Percentiles rank a stretch among this genome's conserved stretches.
These are phyloP conservation scores for Penicillium dipodomyicola DNA, from an alignment of 495 filamentous ascomycete genomes.

Conservation along the genomic window DNA sequence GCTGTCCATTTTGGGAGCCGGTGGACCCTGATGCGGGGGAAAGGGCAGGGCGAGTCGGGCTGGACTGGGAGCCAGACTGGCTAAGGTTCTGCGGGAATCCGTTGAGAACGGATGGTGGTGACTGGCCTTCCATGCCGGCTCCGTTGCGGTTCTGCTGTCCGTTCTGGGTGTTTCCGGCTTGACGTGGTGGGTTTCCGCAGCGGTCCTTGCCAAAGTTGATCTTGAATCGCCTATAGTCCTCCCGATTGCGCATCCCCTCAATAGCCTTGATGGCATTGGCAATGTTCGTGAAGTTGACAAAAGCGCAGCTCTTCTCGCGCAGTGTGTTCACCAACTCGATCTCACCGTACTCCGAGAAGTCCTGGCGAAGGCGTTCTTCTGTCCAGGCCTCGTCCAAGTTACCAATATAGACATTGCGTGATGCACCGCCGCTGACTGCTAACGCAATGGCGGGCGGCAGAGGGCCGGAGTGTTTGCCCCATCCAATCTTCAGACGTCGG, in stretches of 20 bases:
- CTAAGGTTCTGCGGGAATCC: slow-evolving; percentile 51
- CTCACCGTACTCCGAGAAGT: slow-evolving; percentile 97
- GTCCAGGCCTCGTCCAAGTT: slow-evolving; percentile 97
- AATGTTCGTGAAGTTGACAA: slow-evolving; percentile 99
- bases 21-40: slow-evolving; percentile 58
- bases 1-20: slow-evolving; percentile 51
- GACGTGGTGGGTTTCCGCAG: slow-evolving; percentile 92
- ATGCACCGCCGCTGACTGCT: slow-evolving; percentile 91
- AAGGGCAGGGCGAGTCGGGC: slow-evolving; percentile 59
- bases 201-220: slow-evolving; percentile 99
- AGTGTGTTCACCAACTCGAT: slow-evolving; percentile 96
- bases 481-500: slow-evolving; percentile 94
- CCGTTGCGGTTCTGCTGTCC: slow-evolving; percentile 56
- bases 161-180: slow-evolving; percentile 54
- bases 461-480: slow-evolving; percentile 98
- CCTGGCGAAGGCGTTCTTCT: slow-evolving; percentile 90
- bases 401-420: slow-evolving; percentile 95
- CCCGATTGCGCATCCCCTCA: slow-evolving; percentile 87
- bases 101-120: slow-evolving; percentile 53
- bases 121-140: slow-evolving; percentile 57
- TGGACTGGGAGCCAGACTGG: slow-evolving; percentile 64
- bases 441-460: slow-evolving; percentile 94
- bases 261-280: slow-evolving; percentile 99
- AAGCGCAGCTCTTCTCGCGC: slow-evolving; percentile 97
- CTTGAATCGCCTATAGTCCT: slow-evolving; percentile 97